Base-by-base conservation (phyloP, 2,329 filamentous ascomycete species). In the Calcarisporium arbuscula region DNA sequence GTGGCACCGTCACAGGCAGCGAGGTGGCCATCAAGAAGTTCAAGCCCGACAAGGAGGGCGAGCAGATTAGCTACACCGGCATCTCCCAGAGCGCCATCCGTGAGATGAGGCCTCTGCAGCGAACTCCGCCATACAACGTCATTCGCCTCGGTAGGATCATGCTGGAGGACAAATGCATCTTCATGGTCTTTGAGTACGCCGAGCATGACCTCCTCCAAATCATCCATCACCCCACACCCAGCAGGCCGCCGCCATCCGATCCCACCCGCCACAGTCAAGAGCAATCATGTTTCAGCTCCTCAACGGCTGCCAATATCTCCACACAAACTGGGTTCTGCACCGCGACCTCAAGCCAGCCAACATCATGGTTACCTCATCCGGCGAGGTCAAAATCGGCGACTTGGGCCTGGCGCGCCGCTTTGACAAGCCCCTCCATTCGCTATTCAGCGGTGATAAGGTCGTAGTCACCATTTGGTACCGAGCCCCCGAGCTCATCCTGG, bases 21-120 rank as follows among this genome's bases (percentile, higher is more conserved):
- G 87, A 95, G 53, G 95, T 95, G 55, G 92, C 92, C 49, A 98
- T 98, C 68, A 98, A 98, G 58, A 98, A 98, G 76, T 95, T 95
- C 76, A 95, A 95, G 68, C 89, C 89, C 7, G 92, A 98, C 62
- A 98, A 96, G 65, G 92, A 98, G 63, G 92, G 92, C 38, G 92
- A 98, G 60, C 77, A 84, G 50, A 69, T 95, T 30, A 85, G 94
- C 51, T 98, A 98, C 61, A 96, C 92, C 0, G 92, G 92, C 42
- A 94, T 98, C 45, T 96, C 92, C 1, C 92, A 98, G 60, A 95
- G 89, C 11, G 92, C 92, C 5, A 86, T 95, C 45, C 85, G 92
- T 34, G 92, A 98, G 61, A 98, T 98, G 88, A 87, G 90, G 12
- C 70, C 98, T 1, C 98, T 92, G 62, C 92, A 86, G 23, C 92